Conservation (phyloP, 2,329 filamentous ascomycete species). For the Trichophyton rubrum region DNA sequence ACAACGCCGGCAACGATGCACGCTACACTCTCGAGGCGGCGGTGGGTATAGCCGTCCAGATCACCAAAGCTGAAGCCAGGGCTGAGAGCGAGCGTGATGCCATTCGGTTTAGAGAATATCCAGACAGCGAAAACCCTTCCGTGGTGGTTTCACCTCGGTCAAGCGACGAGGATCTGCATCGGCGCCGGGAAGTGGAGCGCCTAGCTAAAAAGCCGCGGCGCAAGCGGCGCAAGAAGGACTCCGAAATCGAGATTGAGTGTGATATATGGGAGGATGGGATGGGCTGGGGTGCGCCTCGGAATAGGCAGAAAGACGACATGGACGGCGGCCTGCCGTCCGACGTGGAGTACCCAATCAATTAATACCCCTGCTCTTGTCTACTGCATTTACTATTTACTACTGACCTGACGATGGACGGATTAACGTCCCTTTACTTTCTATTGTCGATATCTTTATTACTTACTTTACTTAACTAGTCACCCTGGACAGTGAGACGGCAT, state of each 20-base stretch:
- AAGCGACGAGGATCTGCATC: conserved; percentile 9
- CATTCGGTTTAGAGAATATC: too few species aligned
- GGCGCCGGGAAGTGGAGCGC: conserved; percentile 16
- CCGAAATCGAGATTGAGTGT: conserved; percentile 10
- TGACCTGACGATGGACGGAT: too few species aligned
- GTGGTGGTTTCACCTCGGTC: neutral
- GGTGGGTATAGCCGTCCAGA: conserved; percentile 46
- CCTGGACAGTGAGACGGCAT: too few species aligned
- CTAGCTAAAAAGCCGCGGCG: conserved; percentile 8
- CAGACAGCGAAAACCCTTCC: neutral
- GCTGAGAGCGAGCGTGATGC: neutral
- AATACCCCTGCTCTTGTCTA: neutral
- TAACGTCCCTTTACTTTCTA: too few species aligned
- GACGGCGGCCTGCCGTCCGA: conserved; percentile 13
- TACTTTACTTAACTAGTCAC: too few species aligned
- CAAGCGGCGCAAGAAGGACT: conserved; percentile 11
- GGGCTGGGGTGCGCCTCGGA: conserved; percentile 12
- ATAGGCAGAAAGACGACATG: conserved; percentile 13
- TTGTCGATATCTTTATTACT: too few species aligned
- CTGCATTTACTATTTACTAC: neutral
- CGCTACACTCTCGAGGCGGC: conserved; percentile 64
- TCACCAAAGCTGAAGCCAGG: conserved; percentile 10
- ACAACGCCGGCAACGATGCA: conserved; percentile 82
- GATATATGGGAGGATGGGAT: conserved; percentile 16
- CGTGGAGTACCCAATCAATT: neutral